Base-by-base conservation (phyloP, 2,329 filamentous ascomycete genomes). In the Decorospora gaudefroyi region DNA sequence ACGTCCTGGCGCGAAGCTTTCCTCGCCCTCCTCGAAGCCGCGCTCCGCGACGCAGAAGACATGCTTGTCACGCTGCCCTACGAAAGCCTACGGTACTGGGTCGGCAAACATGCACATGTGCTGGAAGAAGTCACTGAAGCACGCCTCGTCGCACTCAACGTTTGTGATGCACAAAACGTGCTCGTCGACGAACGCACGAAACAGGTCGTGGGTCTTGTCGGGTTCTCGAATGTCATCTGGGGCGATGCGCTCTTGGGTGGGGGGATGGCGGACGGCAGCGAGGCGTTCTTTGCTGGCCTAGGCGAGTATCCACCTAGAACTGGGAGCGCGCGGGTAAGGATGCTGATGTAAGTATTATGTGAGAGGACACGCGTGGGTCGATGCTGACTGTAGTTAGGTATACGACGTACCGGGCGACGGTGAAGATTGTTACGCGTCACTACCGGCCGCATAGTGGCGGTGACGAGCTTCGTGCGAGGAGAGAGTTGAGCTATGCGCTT, bases 1-100 rank as follows among this genome's bases (percentile, higher is more conserved):
- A 57, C 53, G n/a, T 76, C 75, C 3, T 84, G 81, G 81, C 69
- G 72, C 39, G 73, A 77, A 42, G 76, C 75, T 9, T 84, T 83
- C 52, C 64, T 74, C 16, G 55, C 61, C 4, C 70, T 83, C 26
- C 67, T 83, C 13, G 80, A 83, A 58, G 68, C 73, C 8, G 66
- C 76, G 6, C 67, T 84, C 16, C 77, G 78, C 11, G 80, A 83
- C 53, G 78, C 75, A 11, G 81, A 84, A 58, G 80, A 83, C 45
- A 77, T 78, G 64, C 75, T 82, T 9, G 74, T 84, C 53, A 78
- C 75, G 44, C 59, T 83, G 5, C 80, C 80, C 0, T 83, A 82
- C 54, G 72, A 76, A 7, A 74, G 75, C 39, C 76, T 83, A 43
- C 74, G 80, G 22, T 71, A 76, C 44, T 73, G 77, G 39, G 46